Conservation (phyloP, 2,329 filamentous ascomycete species). For the Aciculosporium take region DNA sequence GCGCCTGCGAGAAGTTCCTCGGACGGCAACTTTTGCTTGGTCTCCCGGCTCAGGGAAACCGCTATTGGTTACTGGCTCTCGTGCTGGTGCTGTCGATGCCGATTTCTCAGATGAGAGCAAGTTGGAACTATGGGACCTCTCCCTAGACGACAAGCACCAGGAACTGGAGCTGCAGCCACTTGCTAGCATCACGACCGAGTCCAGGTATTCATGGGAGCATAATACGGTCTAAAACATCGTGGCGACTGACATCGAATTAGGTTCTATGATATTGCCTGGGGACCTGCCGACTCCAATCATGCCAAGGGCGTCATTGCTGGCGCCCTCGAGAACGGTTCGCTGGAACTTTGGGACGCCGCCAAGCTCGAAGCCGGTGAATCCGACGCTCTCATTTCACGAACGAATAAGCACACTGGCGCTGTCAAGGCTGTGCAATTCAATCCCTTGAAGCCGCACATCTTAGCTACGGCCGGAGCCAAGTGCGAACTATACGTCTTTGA, state of each 20-base stretch:
- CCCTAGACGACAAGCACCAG: constrained; percentile 60
- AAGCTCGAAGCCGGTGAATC: constrained; percentile 42
- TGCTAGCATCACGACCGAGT: constrained; percentile 73
- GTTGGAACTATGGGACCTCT: constrained; percentile 90
- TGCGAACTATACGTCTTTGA: constrained; percentile 96
- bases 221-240: background rate
- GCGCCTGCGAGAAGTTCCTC: constrained; percentile 86
- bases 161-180: constrained; percentile 74
- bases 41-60: constrained; percentile 67
- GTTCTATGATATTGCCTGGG: constrained; percentile 96
- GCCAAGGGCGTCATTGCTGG: constrained; percentile 85
- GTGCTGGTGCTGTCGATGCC: constrained; percentile 86
- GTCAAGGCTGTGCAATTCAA: constrained; percentile 97
- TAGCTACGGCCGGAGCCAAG: constrained; percentile 86
- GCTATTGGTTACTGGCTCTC: constrained; percentile 81
- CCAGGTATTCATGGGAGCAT: constrained; percentile 47
- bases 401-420: constrained; percentile 77
- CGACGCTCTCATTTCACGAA: constrained; percentile 73
- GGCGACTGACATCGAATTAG: constrained; percentile 30
- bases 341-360: constrained; percentile 86
- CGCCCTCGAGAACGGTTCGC: constrained; percentile 82
- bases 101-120: constrained; percentile 97
- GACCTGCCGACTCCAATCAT: constrained; percentile 62
- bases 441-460: constrained; percentile 74
- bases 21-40: constrained; percentile 96